Evolutionary conservation across 106 monocot species (phyloP).

Genomic region (Dendrobium catenatum): DNA sequence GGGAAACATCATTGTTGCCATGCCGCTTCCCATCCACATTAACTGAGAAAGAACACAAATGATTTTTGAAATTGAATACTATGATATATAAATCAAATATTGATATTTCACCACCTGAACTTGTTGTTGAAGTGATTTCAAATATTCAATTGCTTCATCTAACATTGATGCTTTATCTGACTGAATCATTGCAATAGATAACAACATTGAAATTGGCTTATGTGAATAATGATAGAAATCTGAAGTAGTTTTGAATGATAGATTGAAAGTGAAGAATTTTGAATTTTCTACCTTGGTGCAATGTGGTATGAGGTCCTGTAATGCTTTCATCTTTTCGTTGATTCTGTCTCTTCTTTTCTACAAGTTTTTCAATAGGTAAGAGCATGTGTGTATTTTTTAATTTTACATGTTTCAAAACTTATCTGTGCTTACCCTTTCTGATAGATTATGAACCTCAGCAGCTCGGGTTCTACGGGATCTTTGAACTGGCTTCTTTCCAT

Average conservation of each 20-base stretch:
- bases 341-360: slow-evolving; percentile 13
- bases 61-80: background rate
- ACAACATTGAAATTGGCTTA: background rate
- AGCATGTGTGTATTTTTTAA: background rate
- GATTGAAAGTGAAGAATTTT: background rate
- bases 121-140: slow-evolving; percentile 66
- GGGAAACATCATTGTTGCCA: slow-evolving; percentile 81
- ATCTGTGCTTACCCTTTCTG: slow-evolving; percentile 34
- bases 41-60: slow-evolving; percentile 28
- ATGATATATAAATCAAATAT: background rate
- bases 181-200: slow-evolving; percentile 17
- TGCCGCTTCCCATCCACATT: slow-evolving; percentile 94
- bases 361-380: slow-evolving; percentile 1
- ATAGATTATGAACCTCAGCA: slow-evolving; percentile 47
- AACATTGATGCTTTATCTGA: slow-evolving; percentile 74
- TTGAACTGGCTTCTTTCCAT: slow-evolving; percentile 7
- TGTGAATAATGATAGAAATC: background rate
- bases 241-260: background rate
- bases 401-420: background rate
- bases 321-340: slow-evolving; percentile 12
- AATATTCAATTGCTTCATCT: slow-evolving; percentile 77
- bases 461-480: slow-evolving; percentile 21
- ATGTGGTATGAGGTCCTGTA: slow-evolving; percentile 12
- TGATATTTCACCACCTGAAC: slow-evolving; percentile 28
- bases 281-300: slow-evolving; percentile 7